Conservation (phyloP, 306 rosid species). For the Delonix regia region DNA sequence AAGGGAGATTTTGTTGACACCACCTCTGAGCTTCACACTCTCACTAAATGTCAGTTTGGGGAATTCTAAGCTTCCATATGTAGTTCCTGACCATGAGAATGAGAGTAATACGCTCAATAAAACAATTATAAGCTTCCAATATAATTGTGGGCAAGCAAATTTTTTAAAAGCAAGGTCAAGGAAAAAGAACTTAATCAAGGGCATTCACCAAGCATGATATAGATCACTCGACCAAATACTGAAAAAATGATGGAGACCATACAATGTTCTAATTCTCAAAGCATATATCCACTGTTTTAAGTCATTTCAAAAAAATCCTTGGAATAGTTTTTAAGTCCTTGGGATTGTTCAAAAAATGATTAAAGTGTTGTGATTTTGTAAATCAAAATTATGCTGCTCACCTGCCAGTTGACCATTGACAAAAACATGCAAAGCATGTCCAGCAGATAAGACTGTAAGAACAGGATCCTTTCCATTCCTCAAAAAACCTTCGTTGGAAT, state of each 20-base stretch:
- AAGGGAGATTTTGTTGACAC: constrained; percentile 84
- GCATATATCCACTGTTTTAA: background rate
- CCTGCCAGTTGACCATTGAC: constrained; percentile 85
- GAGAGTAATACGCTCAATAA: constrained; percentile 22
- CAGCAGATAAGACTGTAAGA: constrained; percentile 86
- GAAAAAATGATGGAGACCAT: constrained; percentile 20
- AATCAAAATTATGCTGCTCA: constrained; percentile 38
- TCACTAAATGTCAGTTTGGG: constrained; percentile 83
- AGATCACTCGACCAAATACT: constrained; percentile 10
- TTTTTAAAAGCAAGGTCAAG: constrained; percentile 6
- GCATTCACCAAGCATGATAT: background rate
- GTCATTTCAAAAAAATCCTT: background rate
- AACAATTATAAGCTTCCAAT: constrained; percentile 18
- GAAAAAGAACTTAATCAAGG: constrained; percentile 25
- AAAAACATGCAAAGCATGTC: constrained; percentile 95
- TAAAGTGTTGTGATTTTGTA: background rate
- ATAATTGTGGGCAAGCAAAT: background rate
- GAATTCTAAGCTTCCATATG: constrained; percentile 83
- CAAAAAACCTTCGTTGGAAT: constrained; percentile 72
- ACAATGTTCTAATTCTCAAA: constrained; percentile 13
- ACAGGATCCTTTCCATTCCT: constrained; percentile 65
- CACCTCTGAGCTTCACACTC: constrained; percentile 75
- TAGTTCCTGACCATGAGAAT: constrained; percentile 67
- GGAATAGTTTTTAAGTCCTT: constrained; percentile 1
- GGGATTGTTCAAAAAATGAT: background rate